Evolutionary conservation across 2,329 filamentous ascomycete species (phyloP), one percentile per base, ranked within the genome.

Genomic region (Penicillium sp.): DNA sequence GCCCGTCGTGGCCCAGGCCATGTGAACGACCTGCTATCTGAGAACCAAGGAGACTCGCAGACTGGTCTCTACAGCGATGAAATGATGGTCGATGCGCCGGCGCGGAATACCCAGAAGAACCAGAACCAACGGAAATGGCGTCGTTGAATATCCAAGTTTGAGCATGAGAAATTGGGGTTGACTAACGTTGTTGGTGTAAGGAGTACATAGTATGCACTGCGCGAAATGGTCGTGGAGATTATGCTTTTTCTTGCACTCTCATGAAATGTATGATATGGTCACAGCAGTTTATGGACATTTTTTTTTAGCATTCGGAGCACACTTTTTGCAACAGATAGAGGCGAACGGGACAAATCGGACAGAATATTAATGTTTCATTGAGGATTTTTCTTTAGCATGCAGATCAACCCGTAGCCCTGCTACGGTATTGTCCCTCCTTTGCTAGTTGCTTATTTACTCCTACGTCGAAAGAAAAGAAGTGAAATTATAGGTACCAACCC

Each of bases 1-100:
- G 72, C 68, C 43, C 74, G 73, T 25, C 68, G 70, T 25, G 53
- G 35, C 15, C 21, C 21, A 12, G 41, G 41, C 23, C 27, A 36
- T 10, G 12, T 36, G 21, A 23, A 36, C 12, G 57, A 59, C 10
- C 13, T 59, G 23, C 47, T 59, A 31, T 8, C 21, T 8, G 35
- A 31, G 15, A 21, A 36, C 17, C 35, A 29, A 21, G 33, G 19
- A 23, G 36, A 47, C 49, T 39, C 64, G 42, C 36, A 67, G 9
- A 56, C 65, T 4, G 66, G 71, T 4, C 66, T 76, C 4, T 76
- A 77, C 58, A 76, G 75, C 49, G 75, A 77, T 57, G 60, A 73
- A 57, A 77, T 77, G 73, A 72, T 76, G 70, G 65, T 73, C 17
- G 75, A 77, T 62, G 65, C 68, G n/a, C 72, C 73, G 13, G 49